phyloP scores from a whole-genome alignment of 352 stramenopile genomes.

The Pythium dissimile region DNA sequence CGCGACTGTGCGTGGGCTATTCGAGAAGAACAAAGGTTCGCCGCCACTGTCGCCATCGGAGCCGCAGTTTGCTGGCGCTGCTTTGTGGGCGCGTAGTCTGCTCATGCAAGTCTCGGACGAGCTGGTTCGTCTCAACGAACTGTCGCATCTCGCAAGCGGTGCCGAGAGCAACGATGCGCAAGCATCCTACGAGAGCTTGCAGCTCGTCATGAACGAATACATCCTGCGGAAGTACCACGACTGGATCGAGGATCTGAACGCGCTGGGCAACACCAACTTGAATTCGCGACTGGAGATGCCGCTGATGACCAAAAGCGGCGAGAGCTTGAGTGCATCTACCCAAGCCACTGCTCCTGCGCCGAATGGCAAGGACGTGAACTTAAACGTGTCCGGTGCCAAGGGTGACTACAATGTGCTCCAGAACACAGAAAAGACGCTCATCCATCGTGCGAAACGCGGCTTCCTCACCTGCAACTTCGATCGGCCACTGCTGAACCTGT shows the following conservation, averaged over 20 bases:
- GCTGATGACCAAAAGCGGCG: slow-evolving; percentile 74
- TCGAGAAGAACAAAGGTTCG: slow-evolving; percentile 89
- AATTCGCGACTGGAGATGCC: slow-evolving; percentile 81
- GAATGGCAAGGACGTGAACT: slow-evolving; percentile 25
- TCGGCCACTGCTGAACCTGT: slow-evolving; percentile 88
- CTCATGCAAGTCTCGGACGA: slow-evolving; percentile 76
- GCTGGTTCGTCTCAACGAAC: slow-evolving; percentile 62
- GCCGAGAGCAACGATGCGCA: slow-evolving; percentile 83
- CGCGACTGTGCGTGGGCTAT: slow-evolving; percentile 80
- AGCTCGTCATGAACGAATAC: slow-evolving; percentile 86
- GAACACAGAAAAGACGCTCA: slow-evolving; percentile 80
- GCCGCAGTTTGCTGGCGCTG: slow-evolving; percentile 90
- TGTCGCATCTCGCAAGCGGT: slow-evolving; percentile 61
- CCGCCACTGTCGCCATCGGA: slow-evolving; percentile 87
- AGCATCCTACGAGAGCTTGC: slow-evolving; percentile 64
- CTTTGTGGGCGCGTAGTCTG: slow-evolving; percentile 90
- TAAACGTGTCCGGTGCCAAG: slow-evolving; percentile 26
- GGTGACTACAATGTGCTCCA: slow-evolving; percentile 61
- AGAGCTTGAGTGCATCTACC: slow-evolving; percentile 28
- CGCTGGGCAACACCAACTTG: slow-evolving; percentile 69
- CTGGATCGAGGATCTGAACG: slow-evolving; percentile 87
- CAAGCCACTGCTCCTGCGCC: background rate
- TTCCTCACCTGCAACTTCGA: slow-evolving; percentile 96
- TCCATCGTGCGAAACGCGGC: slow-evolving; percentile 73
- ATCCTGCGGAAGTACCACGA: slow-evolving; percentile 89